phyloP scores from a whole-genome alignment of 345 rosid species.

The Erodium maritimum region DNA sequence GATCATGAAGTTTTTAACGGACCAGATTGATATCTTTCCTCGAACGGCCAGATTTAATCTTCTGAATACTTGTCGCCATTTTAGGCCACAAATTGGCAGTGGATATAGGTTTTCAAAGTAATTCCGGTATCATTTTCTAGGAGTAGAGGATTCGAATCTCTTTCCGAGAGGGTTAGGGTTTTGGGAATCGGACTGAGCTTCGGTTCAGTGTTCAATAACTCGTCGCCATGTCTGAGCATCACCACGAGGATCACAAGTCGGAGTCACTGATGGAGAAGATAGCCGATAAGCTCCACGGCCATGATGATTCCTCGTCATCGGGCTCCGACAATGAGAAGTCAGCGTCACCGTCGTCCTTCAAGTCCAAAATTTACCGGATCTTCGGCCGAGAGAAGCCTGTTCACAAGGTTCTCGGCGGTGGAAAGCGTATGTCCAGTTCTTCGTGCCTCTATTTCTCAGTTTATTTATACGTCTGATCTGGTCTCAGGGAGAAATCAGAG shows the following conservation, averaged over 20 bases:
- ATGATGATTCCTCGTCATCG: conserved; percentile 9
- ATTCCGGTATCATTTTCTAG: neutral
- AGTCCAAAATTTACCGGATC: conserved; percentile 23
- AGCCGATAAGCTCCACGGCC: conserved; percentile 13
- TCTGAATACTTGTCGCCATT: too few relatives aligned
- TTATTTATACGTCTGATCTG: neutral
- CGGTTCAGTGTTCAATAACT: neutral
- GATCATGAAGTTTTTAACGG: too few relatives aligned
- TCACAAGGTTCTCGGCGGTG: conserved; percentile 39
- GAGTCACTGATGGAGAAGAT: conserved; percentile 15
- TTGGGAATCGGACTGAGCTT: neutral
- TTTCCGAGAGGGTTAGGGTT: neutral
- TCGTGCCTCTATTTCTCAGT: too few relatives aligned
- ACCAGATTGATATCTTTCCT: too few relatives aligned
- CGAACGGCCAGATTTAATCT: too few relatives aligned
- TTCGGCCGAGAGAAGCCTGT: conserved; percentile 43
- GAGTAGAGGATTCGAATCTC: neutral
- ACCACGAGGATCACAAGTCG: conserved; percentile 12
- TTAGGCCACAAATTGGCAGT: too few relatives aligned
- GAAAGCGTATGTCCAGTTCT: conserved; percentile 25
- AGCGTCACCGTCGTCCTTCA: conserved; percentile 2
- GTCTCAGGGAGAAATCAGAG: neutral
- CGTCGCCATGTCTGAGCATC: neutral
- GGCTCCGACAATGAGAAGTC: conserved; percentile 14
- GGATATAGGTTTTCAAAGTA: too few relatives aligned